Percentiles rank a stretch among this genome's conserved stretches.
Evolutionary conservation across 176 grass and related monocot genomes (phyloP).

Genomic region (Aegilops umbellulata): DNA sequence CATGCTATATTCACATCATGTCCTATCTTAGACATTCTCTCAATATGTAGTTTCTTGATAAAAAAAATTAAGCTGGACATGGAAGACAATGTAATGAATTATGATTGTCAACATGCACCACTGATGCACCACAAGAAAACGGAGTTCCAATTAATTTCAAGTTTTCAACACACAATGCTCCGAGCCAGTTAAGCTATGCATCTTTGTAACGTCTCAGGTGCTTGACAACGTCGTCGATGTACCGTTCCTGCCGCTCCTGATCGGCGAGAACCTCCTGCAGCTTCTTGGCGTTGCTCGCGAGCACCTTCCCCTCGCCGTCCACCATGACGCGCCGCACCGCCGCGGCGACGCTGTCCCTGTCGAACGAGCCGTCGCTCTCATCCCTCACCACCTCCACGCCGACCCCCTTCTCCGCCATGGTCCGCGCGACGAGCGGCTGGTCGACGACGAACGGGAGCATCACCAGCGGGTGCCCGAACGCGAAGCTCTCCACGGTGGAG

Average conservation of each 20-base stretch:
- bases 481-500: no score
- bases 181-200: no score
- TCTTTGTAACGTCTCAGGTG: not conserved
- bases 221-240: slow-evolving; percentile 42
- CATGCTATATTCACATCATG: no score
- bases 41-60: no score
- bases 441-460: slow-evolving; percentile 42
- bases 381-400: slow-evolving; percentile 43
- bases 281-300: slow-evolving; percentile 15
- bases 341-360: not conserved
- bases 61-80: no score
- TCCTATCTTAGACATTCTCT: no score
- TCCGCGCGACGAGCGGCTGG: slow-evolving; percentile 31
- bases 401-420: slow-evolving; percentile 23
- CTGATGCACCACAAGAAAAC: no score
- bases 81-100: no score
- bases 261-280: slow-evolving; percentile 10
- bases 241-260: not conserved
- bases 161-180: no score
- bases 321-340: slow-evolving; percentile 32
- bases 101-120: no score
- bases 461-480: not conserved
- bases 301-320: slow-evolving; percentile 41
- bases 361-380: slow-evolving; percentile 36
- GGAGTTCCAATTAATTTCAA: no score